A percentile compares a stretch with the other conserved stretches of the same genome.
phyloP scores from a whole-genome alignment of 805 yeast species.

The Myxozyma neglecta region DNA sequence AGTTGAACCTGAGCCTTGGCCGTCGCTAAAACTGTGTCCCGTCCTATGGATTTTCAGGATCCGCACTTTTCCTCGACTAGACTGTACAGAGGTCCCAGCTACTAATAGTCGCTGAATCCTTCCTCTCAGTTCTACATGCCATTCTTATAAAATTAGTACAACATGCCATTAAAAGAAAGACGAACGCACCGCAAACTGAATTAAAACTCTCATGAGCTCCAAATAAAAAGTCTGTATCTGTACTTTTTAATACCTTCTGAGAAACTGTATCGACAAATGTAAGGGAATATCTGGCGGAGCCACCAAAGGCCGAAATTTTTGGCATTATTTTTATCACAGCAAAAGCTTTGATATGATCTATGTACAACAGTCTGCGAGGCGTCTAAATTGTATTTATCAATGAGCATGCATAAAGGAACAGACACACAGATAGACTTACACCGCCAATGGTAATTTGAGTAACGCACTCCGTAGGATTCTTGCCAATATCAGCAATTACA shows the following conservation, averaged over 20 bases:
- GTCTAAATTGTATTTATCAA: neutral
- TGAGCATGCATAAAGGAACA: neutral
- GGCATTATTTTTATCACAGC: slow-evolving; percentile 4
- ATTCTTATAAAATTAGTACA: slow-evolving; percentile 5
- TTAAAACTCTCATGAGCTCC: slow-evolving; percentile 2
- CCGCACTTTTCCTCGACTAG: slow-evolving; percentile 11
- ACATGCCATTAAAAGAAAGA: neutral
- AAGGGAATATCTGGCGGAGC: neutral
- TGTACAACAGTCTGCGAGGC: slow-evolving; percentile 11
- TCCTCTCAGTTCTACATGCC: slow-evolving; percentile 5
- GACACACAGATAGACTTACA: neutral
- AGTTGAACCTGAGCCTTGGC: neutral
- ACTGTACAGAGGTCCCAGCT: slow-evolving; percentile 1
- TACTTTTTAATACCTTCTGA: neutral
- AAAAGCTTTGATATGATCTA: slow-evolving; percentile 11
- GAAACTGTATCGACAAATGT: slow-evolving; percentile 17
- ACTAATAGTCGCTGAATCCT: slow-evolving; percentile 5
- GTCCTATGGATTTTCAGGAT: neutral
- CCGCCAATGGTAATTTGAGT: neutral
- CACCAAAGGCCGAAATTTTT: neutral
- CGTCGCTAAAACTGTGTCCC: neutral
- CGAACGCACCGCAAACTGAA: slow-evolving; percentile 12
- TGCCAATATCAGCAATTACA: slow-evolving; percentile 8
- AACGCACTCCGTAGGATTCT: slow-evolving; percentile 13
- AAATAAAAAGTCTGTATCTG: neutral